A percentile compares a stretch with the other conserved stretches of the same genome.
Evolutionary conservation across 768 basidiomycete species (phyloP).

Genomic region (Vararia minispora): DNA sequence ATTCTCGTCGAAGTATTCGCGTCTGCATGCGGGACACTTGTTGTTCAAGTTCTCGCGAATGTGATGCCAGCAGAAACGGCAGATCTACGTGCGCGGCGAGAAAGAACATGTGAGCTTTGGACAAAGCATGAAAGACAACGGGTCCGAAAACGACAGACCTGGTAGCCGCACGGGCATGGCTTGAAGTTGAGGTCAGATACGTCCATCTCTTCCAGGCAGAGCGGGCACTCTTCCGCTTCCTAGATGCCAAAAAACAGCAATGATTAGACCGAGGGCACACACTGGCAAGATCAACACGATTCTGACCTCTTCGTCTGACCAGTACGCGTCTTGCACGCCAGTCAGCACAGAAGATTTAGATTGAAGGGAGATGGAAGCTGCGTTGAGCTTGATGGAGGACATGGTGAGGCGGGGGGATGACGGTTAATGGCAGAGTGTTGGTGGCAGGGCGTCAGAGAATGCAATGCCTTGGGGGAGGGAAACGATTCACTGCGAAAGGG

Average conservation of each 20-base stretch:
- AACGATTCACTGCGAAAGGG: slow-evolving; percentile 13
- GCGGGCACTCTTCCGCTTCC: slow-evolving; percentile 97
- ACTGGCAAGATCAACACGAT: slow-evolving; percentile 16
- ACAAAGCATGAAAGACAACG: neutral
- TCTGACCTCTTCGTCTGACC: slow-evolving; percentile 84
- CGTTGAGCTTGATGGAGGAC: slow-evolving; percentile 45
- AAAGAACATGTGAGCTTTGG: slow-evolving; percentile 8
- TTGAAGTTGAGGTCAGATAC: slow-evolving; percentile 98
- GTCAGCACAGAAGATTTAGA: slow-evolving; percentile 81
- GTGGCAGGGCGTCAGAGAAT: neutral
- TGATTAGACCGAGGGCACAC: neutral
- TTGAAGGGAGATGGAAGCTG: slow-evolving; percentile 55
- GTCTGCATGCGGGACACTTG: slow-evolving; percentile 91
- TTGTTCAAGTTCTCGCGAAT: slow-evolving; percentile 94
- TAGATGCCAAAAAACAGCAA: slow-evolving; percentile 21
- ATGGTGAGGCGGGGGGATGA: slow-evolving; percentile 19
- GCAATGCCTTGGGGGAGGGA: slow-evolving; percentile 1
- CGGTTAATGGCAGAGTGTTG: slow-evolving; percentile 1
- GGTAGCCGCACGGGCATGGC: slow-evolving; percentile 97
- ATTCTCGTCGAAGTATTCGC: slow-evolving; percentile 84
- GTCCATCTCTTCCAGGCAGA: slow-evolving; percentile 99
- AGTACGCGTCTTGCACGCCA: slow-evolving; percentile 92
- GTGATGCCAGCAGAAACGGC: slow-evolving; percentile 98
- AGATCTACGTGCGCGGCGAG: slow-evolving; percentile 51
- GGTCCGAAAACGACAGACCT: slow-evolving; percentile 37